Evolutionary conservation across 169 alveolate genomes (phyloP).

Genomic region (Plasmodium cynomolgi): DNA sequence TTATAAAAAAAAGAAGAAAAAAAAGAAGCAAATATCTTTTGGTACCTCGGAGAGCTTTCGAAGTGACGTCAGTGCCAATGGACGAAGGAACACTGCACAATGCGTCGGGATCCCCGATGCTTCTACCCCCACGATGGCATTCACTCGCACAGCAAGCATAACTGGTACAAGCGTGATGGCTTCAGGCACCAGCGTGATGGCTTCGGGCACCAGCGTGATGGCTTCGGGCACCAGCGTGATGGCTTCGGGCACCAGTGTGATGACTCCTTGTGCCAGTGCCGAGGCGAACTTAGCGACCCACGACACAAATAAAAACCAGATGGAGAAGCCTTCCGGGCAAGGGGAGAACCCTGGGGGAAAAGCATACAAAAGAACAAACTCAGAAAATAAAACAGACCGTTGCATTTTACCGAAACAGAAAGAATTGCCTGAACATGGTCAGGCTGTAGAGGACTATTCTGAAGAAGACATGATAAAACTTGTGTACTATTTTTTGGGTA

Average conservation of each 20-base stretch:
- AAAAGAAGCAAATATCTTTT: neutral
- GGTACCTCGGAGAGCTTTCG: neutral
- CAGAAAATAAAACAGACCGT: constrained; percentile 6
- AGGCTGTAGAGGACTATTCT: constrained; percentile 16
- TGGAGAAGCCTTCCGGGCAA: neutral
- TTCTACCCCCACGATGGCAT: neutral
- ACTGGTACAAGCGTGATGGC: neutral
- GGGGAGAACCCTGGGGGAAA: neutral
- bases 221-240: too few relatives aligned
- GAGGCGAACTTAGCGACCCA: neutral
- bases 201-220: too few relatives aligned
- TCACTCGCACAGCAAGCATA: neutral
- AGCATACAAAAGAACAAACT: neutral
- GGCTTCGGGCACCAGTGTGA: too few relatives aligned
- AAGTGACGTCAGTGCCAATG: neutral
- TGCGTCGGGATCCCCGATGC: neutral
- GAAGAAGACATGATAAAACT: constrained; percentile 44
- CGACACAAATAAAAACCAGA: neutral
- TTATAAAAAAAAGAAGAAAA: constrained; percentile 56
- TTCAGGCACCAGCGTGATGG: too few relatives aligned
- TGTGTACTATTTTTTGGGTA: constrained; percentile 42
- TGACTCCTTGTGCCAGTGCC: neutral
- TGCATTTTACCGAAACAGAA: neutral
- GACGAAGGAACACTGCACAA: neutral
- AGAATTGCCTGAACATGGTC: neutral